Evolutionary conservation across 805 yeast genomes (phyloP).

Genomic region (Cyberlindnera galapagoensis): DNA sequence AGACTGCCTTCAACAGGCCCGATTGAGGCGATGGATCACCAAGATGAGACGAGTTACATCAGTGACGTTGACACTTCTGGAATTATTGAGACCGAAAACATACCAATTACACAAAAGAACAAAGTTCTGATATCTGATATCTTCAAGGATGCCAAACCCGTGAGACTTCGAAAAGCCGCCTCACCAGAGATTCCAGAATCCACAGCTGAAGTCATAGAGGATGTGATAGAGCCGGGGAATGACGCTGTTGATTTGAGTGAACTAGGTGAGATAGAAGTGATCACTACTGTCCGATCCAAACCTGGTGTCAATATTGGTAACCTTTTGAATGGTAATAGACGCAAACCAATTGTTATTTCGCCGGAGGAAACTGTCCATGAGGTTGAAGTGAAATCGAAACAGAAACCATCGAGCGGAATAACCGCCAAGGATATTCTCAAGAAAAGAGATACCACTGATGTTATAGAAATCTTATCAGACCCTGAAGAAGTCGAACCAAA

Average conservation of each 20-base stretch:
- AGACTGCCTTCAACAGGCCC: too few species aligned
- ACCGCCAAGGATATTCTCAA: slow-evolving; percentile 14
- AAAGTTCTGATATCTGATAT: slow-evolving; percentile 11
- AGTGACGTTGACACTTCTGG: slow-evolving; percentile 8
- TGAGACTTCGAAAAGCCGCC: slow-evolving; percentile 1
- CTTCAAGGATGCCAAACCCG: slow-evolving; percentile 9
- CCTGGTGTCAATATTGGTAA: slow-evolving; percentile 3
- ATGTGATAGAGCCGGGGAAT: background rate
- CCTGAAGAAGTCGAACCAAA: slow-evolving; percentile 2
- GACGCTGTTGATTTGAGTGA: background rate
- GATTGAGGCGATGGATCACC: too few species aligned
- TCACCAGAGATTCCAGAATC: background rate
- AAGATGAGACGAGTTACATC: slow-evolving; percentile 5
- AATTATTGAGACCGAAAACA: background rate
- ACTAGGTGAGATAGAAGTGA: background rate
- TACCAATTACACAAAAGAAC: background rate
- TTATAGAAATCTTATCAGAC: slow-evolving; percentile 15
- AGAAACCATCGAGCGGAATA: slow-evolving; percentile 7
- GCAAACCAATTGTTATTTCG: background rate
- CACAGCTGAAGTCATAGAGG: background rate
- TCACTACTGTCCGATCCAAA: background rate
- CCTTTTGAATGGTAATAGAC: slow-evolving; percentile 6
- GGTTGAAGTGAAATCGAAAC: background rate
- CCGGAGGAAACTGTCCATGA: background rate
- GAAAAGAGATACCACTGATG: slow-evolving; percentile 5